These are phyloP conservation scores for Saccharomyces hybrid DNA, from an alignment of 1,139 yeast genomes.

Conservation along the genomic window DNA sequence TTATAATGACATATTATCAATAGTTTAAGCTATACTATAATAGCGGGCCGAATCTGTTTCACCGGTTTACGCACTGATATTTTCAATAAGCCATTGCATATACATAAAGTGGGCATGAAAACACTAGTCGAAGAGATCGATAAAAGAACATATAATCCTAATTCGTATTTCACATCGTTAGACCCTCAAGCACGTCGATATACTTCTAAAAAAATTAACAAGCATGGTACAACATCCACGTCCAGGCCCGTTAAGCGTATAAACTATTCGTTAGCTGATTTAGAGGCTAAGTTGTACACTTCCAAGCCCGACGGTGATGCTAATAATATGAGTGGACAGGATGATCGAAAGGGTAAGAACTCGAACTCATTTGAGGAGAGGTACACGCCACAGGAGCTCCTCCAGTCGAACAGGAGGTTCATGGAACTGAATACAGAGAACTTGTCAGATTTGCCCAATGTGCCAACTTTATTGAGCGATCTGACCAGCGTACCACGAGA, in stretches of 20 bases:
- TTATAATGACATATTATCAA: neutral
- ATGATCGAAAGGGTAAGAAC: slow-evolving; percentile 7
- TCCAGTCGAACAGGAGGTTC: slow-evolving; percentile 28
- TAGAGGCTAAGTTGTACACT: slow-evolving; percentile 29
- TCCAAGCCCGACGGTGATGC: slow-evolving; percentile 9
- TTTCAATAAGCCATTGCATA: neutral
- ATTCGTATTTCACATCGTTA: slow-evolving; percentile 27
- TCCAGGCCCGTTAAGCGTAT: slow-evolving; percentile 26
- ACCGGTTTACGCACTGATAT: neutral
- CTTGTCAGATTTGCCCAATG: slow-evolving; percentile 22
- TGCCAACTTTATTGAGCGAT: slow-evolving; percentile 26
- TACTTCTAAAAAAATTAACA: slow-evolving; percentile 10
- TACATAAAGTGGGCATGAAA: neutral
- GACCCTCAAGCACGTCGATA: slow-evolving; percentile 20
- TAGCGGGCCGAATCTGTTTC: neutral
- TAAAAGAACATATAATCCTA: slow-evolving; percentile 28
- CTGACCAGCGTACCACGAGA: slow-evolving; percentile 28
- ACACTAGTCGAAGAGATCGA: slow-evolving; percentile 31
- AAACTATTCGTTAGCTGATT: slow-evolving; percentile 31
- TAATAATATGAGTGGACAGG: slow-evolving; percentile 5
- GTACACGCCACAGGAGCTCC: slow-evolving; percentile 25
- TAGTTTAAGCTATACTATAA: too few relatives aligned
- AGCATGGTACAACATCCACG: slow-evolving; percentile 12
- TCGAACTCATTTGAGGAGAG: slow-evolving; percentile 14
- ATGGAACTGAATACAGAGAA: slow-evolving; percentile 32